Base-by-base conservation (phyloP, 768 basidiomycete genomes). In the Leccinum variicolor region DNA sequence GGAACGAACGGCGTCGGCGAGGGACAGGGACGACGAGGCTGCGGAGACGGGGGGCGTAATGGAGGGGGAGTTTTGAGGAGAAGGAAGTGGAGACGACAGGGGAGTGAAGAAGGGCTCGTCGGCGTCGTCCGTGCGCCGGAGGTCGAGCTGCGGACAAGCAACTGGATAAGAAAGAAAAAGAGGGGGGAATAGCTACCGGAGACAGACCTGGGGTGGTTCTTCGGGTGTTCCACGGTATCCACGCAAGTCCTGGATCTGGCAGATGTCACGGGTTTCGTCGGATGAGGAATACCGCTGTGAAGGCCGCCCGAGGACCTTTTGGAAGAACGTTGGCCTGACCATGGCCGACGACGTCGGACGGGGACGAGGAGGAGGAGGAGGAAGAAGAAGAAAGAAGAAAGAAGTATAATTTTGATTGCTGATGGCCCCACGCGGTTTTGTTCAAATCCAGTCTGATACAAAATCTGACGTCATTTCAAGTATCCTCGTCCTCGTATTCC, bases 241-340 rank as follows among this genome's bases (percentile, higher is more conserved):
- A 39, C 26, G 53, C 36, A 33, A n/a, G 39, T 61, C 33, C 51
- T 52, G 28, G 45, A 23, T 33, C 14, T 57, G 53, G 55, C 51
- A 43, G 26, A 31, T 6, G 19, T 68, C 55, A 48, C 46, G 26
- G 1, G 55, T 45, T 31, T 62, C 54, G 29, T 48, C 60, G 0
- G 80, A 31, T 3, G 77, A 3, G 17, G 65, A 65, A 69, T 90
- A 90, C 0, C 78, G 73, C 67, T 87, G 84, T 1, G 87, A 88
- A 11, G 89, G 89, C 52, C 77, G 69, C 52, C 83, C 81, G 45
- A 91, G 76, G 46, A 89, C 69, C 41, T 76, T 77, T 69, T 90
- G 87, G 53, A 85, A 63, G 50, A 86, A 66, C 5, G 83, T 82
- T 49, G 84, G 82, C 66, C 79, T 83, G 28, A 75, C 72, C 84